Evolutionary conservation across 495 filamentous ascomycete species (phyloP).

Genomic region (Penicillium manginii): DNA sequence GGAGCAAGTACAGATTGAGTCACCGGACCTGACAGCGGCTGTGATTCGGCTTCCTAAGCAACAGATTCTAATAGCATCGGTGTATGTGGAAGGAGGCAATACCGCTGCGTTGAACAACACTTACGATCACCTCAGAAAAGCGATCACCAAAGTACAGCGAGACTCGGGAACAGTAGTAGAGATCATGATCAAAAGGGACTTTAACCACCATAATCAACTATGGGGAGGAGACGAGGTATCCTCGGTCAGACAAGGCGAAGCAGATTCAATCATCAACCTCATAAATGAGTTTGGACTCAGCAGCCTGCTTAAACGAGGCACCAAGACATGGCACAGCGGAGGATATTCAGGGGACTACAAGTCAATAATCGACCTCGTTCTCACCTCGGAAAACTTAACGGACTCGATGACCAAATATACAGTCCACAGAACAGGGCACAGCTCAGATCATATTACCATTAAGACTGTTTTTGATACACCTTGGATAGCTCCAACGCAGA

Average conservation of each 20-base stretch:
- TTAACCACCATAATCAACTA: too few species aligned
- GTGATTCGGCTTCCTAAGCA: slow-evolving; percentile 21
- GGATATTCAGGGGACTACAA: slow-evolving; percentile 23
- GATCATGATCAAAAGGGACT: too few species aligned
- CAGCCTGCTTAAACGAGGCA: slow-evolving; percentile 38
- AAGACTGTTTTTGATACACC: slow-evolving; percentile 29
- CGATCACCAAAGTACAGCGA: slow-evolving; percentile 15
- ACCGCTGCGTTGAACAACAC: slow-evolving; percentile 10
- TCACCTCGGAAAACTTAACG: slow-evolving; percentile 26
- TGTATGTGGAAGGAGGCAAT: slow-evolving; percentile 28
- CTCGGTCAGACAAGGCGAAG: too few species aligned
- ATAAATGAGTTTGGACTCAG: too few species aligned
- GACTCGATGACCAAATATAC: slow-evolving; percentile 28
- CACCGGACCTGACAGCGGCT: slow-evolving; percentile 30
- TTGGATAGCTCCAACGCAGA: slow-evolving; percentile 10
- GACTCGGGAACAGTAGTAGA: slow-evolving; percentile 20
- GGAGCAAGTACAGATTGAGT: slow-evolving; percentile 28
- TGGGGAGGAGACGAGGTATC: too few species aligned
- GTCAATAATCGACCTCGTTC: slow-evolving; percentile 33
- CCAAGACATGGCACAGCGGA: slow-evolving; percentile 30
- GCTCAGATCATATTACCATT: slow-evolving; percentile 39
- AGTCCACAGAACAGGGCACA: slow-evolving; percentile 31
- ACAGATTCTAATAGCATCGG: slow-evolving; percentile 27
- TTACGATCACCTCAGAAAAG: slow-evolving; percentile 16
- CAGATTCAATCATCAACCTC: too few species aligned